Evolutionary conservation across 345 rosid genomes (phyloP).

Genomic region (Triadica sebifera): DNA sequence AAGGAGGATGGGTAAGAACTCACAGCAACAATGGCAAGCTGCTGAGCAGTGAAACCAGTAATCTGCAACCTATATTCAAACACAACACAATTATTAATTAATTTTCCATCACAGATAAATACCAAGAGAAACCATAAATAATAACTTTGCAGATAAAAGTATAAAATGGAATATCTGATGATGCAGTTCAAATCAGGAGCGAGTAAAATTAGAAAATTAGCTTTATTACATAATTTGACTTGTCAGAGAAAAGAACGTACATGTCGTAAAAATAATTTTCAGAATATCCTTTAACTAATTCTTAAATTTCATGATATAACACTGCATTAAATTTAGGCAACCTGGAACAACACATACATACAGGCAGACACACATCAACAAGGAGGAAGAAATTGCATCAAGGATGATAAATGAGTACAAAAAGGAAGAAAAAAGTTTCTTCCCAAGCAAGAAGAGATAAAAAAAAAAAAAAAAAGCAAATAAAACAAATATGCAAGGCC

Average conservation of each 20-base stretch:
- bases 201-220: neutral
- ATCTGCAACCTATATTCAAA: slow-evolving; percentile 50
- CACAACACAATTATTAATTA: slow-evolving; percentile 22
- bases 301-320: neutral
- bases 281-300: neutral
- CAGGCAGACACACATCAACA: neutral
- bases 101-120: neutral
- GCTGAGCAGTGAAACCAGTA: slow-evolving; percentile 68
- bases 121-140: neutral
- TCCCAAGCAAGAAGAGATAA: neutral
- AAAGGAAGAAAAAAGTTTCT: neutral
- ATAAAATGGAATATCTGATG: neutral
- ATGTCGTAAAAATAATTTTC: neutral
- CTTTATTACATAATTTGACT: neutral
- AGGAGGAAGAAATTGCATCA: neutral
- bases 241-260: neutral
- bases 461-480: too few species aligned
- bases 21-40: slow-evolving; percentile 84
- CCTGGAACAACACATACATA: neutral
- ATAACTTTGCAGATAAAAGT: neutral
- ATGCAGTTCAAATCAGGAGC: neutral
- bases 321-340: neutral
- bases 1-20: slow-evolving; percentile 23
- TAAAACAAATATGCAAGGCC: neutral
- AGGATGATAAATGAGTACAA: neutral